Evolutionary conservation across 2,329 filamentous ascomycete species (phyloP).

Genomic region (Coniochaeta sp.): DNA sequence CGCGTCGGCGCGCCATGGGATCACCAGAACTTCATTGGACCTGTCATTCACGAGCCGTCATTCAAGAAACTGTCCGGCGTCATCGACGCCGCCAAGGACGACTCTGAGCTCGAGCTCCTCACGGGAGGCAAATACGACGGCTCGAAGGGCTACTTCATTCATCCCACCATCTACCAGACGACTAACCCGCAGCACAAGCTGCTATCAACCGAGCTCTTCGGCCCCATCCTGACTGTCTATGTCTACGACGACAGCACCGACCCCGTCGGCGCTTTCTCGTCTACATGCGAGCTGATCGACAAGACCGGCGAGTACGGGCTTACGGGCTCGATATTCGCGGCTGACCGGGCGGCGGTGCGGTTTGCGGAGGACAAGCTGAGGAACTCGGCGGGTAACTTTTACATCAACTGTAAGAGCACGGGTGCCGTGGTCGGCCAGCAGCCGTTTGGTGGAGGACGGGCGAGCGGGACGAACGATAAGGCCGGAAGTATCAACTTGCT

Average conservation of each 20-base stretch:
- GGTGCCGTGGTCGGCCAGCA: slow-evolving; percentile 49
- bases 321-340: slow-evolving; percentile 42
- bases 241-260: slow-evolving; percentile 37
- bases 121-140: slow-evolving; percentile 35
- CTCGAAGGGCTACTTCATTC: slow-evolving; percentile 33
- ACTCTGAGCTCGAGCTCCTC: slow-evolving; percentile 32
- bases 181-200: slow-evolving; percentile 32
- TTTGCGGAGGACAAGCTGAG: slow-evolving; percentile 42
- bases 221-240: slow-evolving; percentile 35
- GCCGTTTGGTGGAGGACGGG: slow-evolving; percentile 44
- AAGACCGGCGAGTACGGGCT: slow-evolving; percentile 60
- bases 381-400: slow-evolving; percentile 49
- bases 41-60: slow-evolving; percentile 38
- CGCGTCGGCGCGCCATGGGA: slow-evolving; percentile 21
- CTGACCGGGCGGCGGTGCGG: slow-evolving; percentile 36
- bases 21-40: slow-evolving; percentile 32
- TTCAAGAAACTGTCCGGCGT: slow-evolving; percentile 35
- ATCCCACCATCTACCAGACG: slow-evolving; percentile 37
- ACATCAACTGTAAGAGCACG: slow-evolving; percentile 51
- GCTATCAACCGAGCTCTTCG: slow-evolving; percentile 39
- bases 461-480: slow-evolving; percentile 49
- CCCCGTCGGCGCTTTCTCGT: slow-evolving; percentile 32
- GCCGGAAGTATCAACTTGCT: slow-evolving; percentile 43
- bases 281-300: slow-evolving; percentile 59
- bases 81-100: slow-evolving; percentile 36